Percentiles rank a stretch among this genome's conserved stretches.
These are phyloP conservation scores for Patellifolia procumbens DNA, from an alignment of 179 eudicot genomes.

Conservation along the genomic window DNA sequence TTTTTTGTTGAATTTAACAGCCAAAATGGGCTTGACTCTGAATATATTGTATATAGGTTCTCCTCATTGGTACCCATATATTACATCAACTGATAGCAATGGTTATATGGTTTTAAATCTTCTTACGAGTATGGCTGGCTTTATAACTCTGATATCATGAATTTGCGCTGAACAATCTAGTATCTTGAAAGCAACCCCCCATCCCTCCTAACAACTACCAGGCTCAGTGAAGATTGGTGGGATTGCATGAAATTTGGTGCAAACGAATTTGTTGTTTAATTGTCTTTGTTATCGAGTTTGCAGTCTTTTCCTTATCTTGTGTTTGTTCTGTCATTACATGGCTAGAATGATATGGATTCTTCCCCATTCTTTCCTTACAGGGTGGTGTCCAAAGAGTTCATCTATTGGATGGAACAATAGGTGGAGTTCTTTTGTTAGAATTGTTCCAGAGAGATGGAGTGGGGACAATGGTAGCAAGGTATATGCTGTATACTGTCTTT, in stretches of 20 bases:
- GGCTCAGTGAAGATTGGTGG: neutral
- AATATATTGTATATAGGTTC: neutral
- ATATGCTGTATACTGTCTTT: conserved; percentile 28
- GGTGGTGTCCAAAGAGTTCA: conserved; percentile 99
- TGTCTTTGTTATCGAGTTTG: neutral
- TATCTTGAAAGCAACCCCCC: neutral
- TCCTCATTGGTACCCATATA: neutral
- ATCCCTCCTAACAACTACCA: neutral
- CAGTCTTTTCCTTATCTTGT: neutral
- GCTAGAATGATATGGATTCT: neutral
- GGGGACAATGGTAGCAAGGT: conserved; percentile 99
- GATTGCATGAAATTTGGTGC: neutral
- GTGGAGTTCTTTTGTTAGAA: conserved; percentile 81
- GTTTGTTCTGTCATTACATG: conserved; percentile 3
- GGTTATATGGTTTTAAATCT: neutral
- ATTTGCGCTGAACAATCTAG: neutral
- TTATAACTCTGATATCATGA: neutral
- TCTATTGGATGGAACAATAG: conserved; percentile 81
- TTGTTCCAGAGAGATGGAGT: conserved; percentile 93
- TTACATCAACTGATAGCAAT: neutral
- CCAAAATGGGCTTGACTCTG: neutral
- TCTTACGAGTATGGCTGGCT: neutral
- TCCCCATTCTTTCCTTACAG: conserved; percentile 40
- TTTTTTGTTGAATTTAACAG: neutral
- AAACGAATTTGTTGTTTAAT: neutral